A percentile compares a stretch with the other conserved stretches of the same genome.
Conservation (phyloP, 805 yeast genomes). For the Teunomyces funiuensis region DNA sequence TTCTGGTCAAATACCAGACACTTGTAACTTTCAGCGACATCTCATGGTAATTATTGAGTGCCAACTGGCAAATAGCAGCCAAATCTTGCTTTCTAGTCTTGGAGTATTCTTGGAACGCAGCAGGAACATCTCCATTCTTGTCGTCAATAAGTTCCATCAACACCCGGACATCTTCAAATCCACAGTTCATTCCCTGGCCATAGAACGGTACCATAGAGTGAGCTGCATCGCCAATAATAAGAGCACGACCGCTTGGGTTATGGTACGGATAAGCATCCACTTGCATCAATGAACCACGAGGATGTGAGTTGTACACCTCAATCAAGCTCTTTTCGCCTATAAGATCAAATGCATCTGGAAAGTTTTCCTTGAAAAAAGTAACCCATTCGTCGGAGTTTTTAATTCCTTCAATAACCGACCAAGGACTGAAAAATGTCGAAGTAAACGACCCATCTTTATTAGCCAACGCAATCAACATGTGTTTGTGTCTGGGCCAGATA, state of each 20-base stretch:
- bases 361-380: constrained; percentile 57
- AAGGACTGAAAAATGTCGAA: constrained; percentile 84
- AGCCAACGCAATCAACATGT: constrained; percentile 88
- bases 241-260: constrained; percentile 53
- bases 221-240: constrained; percentile 89
- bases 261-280: constrained; percentile 71
- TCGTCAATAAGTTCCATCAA: constrained; percentile 53
- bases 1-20: constrained; percentile 58
- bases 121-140: constrained; percentile 36
- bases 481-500: constrained; percentile 87
- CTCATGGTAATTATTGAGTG: constrained; percentile 78
- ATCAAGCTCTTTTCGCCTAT: constrained; percentile 60
- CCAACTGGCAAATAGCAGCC: constrained; percentile 72
- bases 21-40: constrained; percentile 82
- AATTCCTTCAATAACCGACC: constrained; percentile 59
- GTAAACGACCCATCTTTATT: constrained; percentile 86
- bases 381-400: constrained; percentile 44
- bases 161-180: constrained; percentile 84
- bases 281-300: constrained; percentile 77
- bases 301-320: constrained; percentile 55
- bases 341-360: constrained; percentile 71
- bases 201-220: constrained; percentile 98
- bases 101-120: constrained; percentile 59
- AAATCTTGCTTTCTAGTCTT: constrained; percentile 61
- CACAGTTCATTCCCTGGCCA: constrained; percentile 97